phyloP scores from a whole-genome alignment of 768 basidiomycete genomes.

The Aureoboletus auriporus region DNA sequence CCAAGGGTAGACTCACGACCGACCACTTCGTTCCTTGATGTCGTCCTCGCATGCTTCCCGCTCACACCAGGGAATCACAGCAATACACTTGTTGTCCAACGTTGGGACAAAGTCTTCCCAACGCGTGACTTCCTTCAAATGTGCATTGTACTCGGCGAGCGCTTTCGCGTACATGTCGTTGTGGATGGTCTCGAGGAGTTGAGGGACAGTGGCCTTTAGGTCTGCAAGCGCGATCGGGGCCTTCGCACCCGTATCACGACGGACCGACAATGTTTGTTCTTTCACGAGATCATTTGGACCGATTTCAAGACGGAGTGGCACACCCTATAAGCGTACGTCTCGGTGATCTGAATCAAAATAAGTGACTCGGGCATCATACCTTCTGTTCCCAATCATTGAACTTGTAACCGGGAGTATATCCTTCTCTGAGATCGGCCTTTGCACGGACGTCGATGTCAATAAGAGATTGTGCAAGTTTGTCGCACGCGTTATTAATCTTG shows the following conservation, averaged over 20 bases:
- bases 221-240: conserved; percentile 48
- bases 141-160: conserved; percentile 63
- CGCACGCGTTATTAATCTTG: conserved; percentile 72
- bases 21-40: conserved; percentile 91
- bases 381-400: conserved; percentile 99
- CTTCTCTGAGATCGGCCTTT: conserved; percentile 89
- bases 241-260: conserved; percentile 74
- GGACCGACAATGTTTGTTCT: conserved; percentile 75
- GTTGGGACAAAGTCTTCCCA: conserved; percentile 95
- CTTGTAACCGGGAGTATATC: conserved; percentile 98
- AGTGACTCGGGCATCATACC: conserved; percentile 38
- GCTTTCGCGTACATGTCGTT: conserved; percentile 82
- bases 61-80: conserved; percentile 96
- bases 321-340: conserved; percentile 53
- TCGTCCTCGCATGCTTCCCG: conserved; percentile 91
- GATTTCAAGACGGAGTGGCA: conserved; percentile 94
- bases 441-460: conserved; percentile 73
- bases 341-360: not conserved
- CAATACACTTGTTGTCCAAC: conserved; percentile 82
- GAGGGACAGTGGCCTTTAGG: conserved; percentile 47
- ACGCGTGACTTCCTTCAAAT: conserved; percentile 66
- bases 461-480: conserved; percentile 69
- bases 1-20: conserved; percentile 49
- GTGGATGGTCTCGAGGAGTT: conserved; percentile 83
- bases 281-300: conserved; percentile 90